These are phyloP conservation scores for Leishmania tarentolae DNA, from an alignment of 208 protist genomes.

Conservation along the genomic window DNA sequence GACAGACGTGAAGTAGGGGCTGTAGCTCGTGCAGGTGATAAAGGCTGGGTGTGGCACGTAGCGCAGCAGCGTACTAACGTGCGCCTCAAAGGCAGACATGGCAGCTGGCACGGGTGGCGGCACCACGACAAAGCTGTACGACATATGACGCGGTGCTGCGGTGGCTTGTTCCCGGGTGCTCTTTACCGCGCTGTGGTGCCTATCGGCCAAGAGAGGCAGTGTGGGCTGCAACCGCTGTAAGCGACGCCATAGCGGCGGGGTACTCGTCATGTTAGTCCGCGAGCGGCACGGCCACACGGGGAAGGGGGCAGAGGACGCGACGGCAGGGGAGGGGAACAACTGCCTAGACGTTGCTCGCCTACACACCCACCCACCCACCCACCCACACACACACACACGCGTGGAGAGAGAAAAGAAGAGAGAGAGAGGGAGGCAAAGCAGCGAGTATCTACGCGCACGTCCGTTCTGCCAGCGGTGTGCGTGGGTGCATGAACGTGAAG, in stretches of 20 bases:
- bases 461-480: neutral
- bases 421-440: too few species aligned
- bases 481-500: neutral
- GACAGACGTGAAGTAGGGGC: constrained; percentile 28
- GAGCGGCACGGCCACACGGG: neutral
- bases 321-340: neutral
- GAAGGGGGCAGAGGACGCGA: neutral
- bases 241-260: constrained; percentile 18
- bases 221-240: constrained; percentile 26
- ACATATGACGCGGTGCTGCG: constrained; percentile 6
- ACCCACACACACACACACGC: too few species aligned
- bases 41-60: constrained; percentile 34
- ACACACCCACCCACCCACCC: too few species aligned
- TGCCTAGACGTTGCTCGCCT: neutral
- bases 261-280: neutral
- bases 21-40: constrained; percentile 43
- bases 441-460: neutral
- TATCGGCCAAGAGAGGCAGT: neutral
- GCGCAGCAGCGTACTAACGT: constrained; percentile 26
- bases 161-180: neutral
- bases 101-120: constrained; percentile 43
- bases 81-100: constrained; percentile 24
- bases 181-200: too few species aligned
- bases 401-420: too few species aligned
- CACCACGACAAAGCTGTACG: constrained; percentile 47